Evolutionary conservation across 2,329 filamentous ascomycete species (phyloP).

Genomic region (Sarocladiaceae sp.): DNA sequence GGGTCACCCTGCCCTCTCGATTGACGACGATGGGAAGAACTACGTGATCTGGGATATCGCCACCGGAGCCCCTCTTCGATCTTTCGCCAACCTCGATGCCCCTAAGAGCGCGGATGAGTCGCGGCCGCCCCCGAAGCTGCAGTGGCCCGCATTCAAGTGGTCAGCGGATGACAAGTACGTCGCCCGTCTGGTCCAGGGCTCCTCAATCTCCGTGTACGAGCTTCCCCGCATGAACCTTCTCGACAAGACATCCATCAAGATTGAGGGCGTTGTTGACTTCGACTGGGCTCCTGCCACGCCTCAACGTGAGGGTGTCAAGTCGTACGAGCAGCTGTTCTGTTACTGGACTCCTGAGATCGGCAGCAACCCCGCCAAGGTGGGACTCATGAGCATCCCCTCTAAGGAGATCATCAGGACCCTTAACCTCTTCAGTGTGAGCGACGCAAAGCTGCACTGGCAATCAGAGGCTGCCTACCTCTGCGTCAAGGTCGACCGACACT

Average conservation of each 20-base stretch:
- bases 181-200: slow-evolving; percentile 78
- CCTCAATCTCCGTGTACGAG: slow-evolving; percentile 89
- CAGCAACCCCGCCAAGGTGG: slow-evolving; percentile 95
- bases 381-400: slow-evolving; percentile 89
- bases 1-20: slow-evolving; percentile 72
- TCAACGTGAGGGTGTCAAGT: slow-evolving; percentile 77
- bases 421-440: slow-evolving; percentile 96
- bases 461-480: slow-evolving; percentile 90
- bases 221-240: slow-evolving; percentile 82
- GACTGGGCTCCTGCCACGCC: slow-evolving; percentile 89
- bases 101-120: slow-evolving; percentile 46
- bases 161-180: slow-evolving; percentile 96
- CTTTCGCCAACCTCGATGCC: slow-evolving; percentile 84
- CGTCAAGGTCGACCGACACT: slow-evolving; percentile 97
- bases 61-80: slow-evolving; percentile 81
- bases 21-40: slow-evolving; percentile 98
- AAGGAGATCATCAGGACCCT: slow-evolving; percentile 91
- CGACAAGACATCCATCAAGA: slow-evolving; percentile 89
- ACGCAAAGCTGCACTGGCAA: slow-evolving; percentile 98
- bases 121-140: slow-evolving; percentile 76
- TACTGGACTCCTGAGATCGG: slow-evolving; percentile 99
- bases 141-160: slow-evolving; percentile 99
- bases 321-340: slow-evolving; percentile 91
- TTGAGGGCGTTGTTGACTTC: slow-evolving; percentile 95
- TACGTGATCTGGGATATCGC: slow-evolving; percentile 98